Evolutionary conservation across 441 rosid genomes (phyloP).

Genomic region (Omphalea diandra): DNA sequence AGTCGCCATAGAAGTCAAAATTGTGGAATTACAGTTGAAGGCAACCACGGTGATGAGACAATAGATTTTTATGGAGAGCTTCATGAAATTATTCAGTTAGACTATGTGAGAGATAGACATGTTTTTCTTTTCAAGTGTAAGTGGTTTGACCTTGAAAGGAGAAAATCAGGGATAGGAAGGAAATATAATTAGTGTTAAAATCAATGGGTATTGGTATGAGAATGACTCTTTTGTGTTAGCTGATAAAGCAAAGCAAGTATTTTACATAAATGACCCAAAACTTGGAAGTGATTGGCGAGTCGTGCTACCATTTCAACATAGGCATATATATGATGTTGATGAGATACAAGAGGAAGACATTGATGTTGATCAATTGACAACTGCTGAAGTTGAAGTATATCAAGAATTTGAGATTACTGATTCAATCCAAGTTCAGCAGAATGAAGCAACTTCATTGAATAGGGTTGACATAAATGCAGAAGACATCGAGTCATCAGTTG

Average conservation of each 20-base stretch:
- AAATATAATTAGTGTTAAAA: not conserved
- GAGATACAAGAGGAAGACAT: not conserved
- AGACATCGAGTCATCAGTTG: not conserved
- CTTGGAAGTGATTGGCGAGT: not conserved
- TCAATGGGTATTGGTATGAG: not conserved
- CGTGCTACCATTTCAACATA: not conserved
- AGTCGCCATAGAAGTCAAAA: not conserved
- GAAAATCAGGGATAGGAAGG: not conserved
- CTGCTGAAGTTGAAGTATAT: not conserved
- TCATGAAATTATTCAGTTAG: not conserved
- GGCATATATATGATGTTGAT: not conserved
- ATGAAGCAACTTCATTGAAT: not conserved
- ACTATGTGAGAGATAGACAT: not conserved
- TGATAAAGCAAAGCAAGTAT: not conserved
- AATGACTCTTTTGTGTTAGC: not conserved
- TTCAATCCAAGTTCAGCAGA: not conserved
- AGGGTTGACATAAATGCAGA: not conserved
- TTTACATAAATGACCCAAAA: not conserved
- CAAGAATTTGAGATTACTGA: not conserved
- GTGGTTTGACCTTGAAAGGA: constrained; percentile 2
- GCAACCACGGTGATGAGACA: not conserved
- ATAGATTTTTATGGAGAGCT: constrained; percentile 1
- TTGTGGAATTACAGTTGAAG: constrained; percentile 2
- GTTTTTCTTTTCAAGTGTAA: not conserved
- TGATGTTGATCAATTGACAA: not conserved